Conservation (phyloP, 2,329 filamentous ascomycete species). For the Davidsoniella virescens region DNA sequence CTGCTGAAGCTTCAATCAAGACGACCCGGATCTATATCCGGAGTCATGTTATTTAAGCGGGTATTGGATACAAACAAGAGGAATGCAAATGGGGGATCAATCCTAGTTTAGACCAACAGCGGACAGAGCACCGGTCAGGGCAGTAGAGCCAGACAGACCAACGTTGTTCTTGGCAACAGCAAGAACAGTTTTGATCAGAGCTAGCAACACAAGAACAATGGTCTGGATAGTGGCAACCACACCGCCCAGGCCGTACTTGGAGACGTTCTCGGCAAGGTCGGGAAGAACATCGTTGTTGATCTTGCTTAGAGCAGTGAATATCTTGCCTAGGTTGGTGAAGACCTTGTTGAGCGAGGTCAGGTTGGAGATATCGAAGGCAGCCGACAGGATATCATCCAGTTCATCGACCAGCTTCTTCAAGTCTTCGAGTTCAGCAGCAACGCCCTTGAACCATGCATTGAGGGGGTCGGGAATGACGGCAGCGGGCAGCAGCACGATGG, state of each 20-base stretch:
- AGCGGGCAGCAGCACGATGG: not conserved
- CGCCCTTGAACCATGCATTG: conserved; percentile 1
- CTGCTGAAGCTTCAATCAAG: no score
- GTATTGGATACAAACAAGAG: no score
- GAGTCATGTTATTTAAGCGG: no score
- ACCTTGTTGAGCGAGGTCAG: not conserved
- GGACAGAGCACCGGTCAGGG: no score
- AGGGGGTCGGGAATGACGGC: conserved; percentile 1
- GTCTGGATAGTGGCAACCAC: conserved; percentile 2
- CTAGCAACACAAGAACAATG: not conserved
- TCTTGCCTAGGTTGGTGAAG: not conserved
- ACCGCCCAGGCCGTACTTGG: conserved; percentile 5
- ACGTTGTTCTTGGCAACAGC: conserved; percentile 5
- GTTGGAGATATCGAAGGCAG: not conserved
- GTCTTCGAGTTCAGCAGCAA: not conserved
- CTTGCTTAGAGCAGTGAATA: not conserved
- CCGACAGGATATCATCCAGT: not conserved
- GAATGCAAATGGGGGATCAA: no score
- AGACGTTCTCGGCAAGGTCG: not conserved
- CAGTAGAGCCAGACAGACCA: not conserved
- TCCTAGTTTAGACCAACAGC: no score
- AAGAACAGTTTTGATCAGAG: not conserved
- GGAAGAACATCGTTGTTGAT: conserved; percentile 5
- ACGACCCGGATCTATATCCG: no score
- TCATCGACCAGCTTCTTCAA: conserved; percentile 1